A percentile compares a stretch with the other conserved stretches of the same genome.
These are phyloP conservation scores for Trypethelium eluteriae DNA, from an alignment of 495 filamentous ascomycete species.

Conservation along the genomic window DNA sequence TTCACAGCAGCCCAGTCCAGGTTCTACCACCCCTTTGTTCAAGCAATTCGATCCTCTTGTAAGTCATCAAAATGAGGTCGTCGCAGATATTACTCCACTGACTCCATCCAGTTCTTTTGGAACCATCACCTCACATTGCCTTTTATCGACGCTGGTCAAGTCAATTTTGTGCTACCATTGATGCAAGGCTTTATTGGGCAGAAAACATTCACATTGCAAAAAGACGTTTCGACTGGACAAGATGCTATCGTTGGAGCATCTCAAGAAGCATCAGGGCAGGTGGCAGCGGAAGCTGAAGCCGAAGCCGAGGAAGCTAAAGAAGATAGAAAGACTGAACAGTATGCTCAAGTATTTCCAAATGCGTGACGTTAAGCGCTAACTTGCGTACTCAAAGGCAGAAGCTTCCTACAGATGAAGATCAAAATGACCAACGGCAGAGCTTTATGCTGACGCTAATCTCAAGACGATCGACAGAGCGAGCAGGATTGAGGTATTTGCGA, in stretches of 20 bases:
- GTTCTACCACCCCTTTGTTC: slow-evolving; percentile 52
- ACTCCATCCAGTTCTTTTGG: slow-evolving; percentile 67
- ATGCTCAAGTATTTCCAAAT: slow-evolving; percentile 3
- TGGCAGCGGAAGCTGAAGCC: slow-evolving; percentile 15
- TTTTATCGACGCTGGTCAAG: slow-evolving; percentile 63
- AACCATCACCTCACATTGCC: slow-evolving; percentile 66
- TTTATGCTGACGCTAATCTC: slow-evolving; percentile 84
- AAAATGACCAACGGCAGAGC: background rate
- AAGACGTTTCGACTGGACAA: slow-evolving; percentile 23
- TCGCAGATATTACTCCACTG: background rate
- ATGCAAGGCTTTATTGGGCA: slow-evolving; percentile 96
- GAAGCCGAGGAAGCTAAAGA: background rate
- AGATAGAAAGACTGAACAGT: slow-evolving; percentile 9
- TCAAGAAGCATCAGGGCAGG: slow-evolving; percentile 19
- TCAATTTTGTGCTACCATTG: slow-evolving; percentile 65
- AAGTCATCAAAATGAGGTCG: slow-evolving; percentile 25
- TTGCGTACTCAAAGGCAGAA: background rate
- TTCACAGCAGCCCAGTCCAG: slow-evolving; percentile 38
- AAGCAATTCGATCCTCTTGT: slow-evolving; percentile 67
- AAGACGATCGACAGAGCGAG: slow-evolving; percentile 69
- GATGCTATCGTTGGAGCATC: slow-evolving; percentile 27
- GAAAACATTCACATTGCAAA: slow-evolving; percentile 60
- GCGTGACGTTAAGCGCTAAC: background rate
- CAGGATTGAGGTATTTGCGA: slow-evolving; percentile 84
- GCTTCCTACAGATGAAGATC: background rate